Conservation (phyloP, 192 early-diverging fungal species). For the Phlyctochytrium arcticum region DNA sequence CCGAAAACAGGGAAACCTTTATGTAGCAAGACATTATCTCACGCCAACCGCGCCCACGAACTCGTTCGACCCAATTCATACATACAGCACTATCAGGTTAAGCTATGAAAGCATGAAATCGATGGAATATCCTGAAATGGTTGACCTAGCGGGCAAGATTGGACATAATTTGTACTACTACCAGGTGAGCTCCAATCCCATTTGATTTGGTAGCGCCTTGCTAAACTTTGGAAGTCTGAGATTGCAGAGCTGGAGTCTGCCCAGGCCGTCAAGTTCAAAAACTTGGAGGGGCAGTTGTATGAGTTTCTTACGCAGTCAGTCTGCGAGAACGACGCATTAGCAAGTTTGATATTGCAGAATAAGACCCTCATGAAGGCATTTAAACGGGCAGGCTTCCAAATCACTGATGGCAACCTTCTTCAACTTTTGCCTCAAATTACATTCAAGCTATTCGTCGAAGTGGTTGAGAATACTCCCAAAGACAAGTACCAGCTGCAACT, state of each 20-base stretch:
- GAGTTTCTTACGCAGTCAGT: not conserved
- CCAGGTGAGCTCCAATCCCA: not conserved
- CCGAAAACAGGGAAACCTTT: constrained; percentile 52
- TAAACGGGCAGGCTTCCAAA: not conserved
- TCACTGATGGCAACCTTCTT: too few relatives aligned
- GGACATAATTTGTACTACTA: not conserved
- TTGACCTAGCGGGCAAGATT: not conserved
- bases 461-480: not conserved
- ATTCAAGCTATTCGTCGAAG: too few relatives aligned
- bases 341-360: not conserved
- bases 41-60: not conserved
- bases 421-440: too few relatives aligned
- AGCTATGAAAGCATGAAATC: not conserved
- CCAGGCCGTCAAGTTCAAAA: not conserved
- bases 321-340: not conserved
- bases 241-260: not conserved
- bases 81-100: constrained; percentile 23
- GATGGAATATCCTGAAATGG: not conserved
- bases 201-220: not conserved
- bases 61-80: constrained; percentile 25
- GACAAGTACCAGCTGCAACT: not conserved
- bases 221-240: not conserved
- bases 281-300: constrained; percentile 12
- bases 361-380: constrained; percentile 10
- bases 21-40: constrained; percentile 41